Percentiles rank a stretch among this genome's conserved stretches.
These are phyloP conservation scores for Fomitopsis betulina DNA, from an alignment of 1,284 basidiomycete species.

Conservation along the genomic window DNA sequence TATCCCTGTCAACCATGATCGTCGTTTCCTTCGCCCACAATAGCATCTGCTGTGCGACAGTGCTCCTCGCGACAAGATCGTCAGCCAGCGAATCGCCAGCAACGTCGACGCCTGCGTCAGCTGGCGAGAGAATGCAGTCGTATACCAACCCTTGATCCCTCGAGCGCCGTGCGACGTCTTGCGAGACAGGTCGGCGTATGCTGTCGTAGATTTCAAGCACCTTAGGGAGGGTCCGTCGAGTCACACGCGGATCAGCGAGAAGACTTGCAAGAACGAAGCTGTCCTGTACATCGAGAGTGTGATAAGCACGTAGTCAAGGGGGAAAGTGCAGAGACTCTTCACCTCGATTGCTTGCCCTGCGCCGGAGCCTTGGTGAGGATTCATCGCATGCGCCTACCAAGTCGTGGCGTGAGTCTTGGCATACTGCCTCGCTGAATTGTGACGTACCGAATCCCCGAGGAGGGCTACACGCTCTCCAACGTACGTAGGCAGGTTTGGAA, in stretches of 20 bases:
- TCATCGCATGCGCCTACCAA: conserved; percentile 37
- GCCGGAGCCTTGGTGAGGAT: conserved; percentile 35
- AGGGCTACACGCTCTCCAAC: conserved; percentile 25
- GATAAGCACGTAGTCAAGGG: not conserved
- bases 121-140: conserved; percentile 6
- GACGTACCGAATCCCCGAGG: conserved; percentile 33
- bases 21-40: conserved; percentile 5
- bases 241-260: conserved; percentile 26
- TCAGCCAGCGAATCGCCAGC: conserved; percentile 5
- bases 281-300: conserved; percentile 21
- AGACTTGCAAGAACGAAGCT: conserved; percentile 31
- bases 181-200: conserved; percentile 31
- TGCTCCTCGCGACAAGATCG: conserved; percentile 2
- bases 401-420: not conserved
- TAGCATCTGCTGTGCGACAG: not conserved
- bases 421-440: not conserved
- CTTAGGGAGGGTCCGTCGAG: conserved; percentile 17
- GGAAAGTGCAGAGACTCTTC: not conserved
- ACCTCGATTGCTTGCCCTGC: conserved; percentile 38
- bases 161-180: conserved; percentile 11
- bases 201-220: conserved; percentile 32
- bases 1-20: conserved; percentile 4
- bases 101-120: conserved; percentile 9
- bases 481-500: conserved; percentile 22
- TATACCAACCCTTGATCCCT: conserved; percentile 8